Conservation (phyloP, 164 flowering plant genomes). For the Protea cynaroides region DNA sequence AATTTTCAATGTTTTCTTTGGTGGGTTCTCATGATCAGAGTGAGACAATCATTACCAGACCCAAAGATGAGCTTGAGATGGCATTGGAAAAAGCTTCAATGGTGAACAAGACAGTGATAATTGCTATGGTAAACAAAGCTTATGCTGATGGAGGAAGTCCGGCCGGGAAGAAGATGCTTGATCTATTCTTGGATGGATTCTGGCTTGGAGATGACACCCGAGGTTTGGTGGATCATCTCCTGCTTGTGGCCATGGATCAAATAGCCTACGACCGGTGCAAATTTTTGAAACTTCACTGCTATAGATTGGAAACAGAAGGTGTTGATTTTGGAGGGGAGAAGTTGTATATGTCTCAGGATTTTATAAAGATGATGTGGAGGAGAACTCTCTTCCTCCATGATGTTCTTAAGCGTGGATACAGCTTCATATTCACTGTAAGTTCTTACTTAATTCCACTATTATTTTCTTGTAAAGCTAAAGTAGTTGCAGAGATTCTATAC, state of each 20-base stretch:
- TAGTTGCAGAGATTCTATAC: too few species aligned
- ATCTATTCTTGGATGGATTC: conserved; percentile 60
- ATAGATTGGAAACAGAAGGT: conserved; percentile 45
- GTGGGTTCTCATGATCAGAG: background rate
- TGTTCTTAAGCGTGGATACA: conserved; percentile 62
- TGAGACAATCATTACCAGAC: background rate
- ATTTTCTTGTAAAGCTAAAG: too few species aligned
- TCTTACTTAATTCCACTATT: background rate
- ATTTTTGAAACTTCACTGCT: conserved; percentile 49
- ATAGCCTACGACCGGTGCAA: conserved; percentile 54
- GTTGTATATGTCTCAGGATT: conserved; percentile 60
- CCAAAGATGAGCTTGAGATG: conserved; percentile 33
- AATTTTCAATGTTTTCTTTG: background rate
- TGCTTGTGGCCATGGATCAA: conserved; percentile 56
- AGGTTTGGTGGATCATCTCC: conserved; percentile 37
- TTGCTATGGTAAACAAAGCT: conserved; percentile 58
- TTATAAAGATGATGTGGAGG: conserved; percentile 84
- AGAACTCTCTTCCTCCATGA: conserved; percentile 51
- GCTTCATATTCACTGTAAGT: conserved; percentile 71
- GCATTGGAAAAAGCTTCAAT: conserved; percentile 39
- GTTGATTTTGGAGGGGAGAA: conserved; percentile 59
- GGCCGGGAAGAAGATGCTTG: conserved; percentile 48
- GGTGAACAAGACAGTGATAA: conserved; percentile 50
- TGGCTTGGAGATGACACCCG: conserved; percentile 62
- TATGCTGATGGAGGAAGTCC: conserved; percentile 44